Conservation (phyloP, 345 rosid genomes). For the Brassica cretica region DNA sequence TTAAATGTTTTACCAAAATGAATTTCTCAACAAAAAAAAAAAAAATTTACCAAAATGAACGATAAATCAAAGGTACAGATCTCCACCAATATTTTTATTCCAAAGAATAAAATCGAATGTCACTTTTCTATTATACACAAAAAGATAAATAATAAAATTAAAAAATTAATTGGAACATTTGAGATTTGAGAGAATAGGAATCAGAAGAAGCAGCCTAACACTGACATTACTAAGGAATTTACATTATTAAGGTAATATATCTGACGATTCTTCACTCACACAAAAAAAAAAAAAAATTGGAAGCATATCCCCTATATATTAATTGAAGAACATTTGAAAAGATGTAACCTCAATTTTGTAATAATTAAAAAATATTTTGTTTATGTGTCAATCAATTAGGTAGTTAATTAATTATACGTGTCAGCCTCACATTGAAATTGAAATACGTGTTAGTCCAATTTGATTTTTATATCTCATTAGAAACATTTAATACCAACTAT, state of each 20-base stretch:
- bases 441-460: no score
- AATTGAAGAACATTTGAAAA: no score
- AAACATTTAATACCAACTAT: no score
- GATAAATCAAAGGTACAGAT: slow-evolving; percentile 12
- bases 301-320: not conserved
- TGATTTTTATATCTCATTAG: no score
- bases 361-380: no score
- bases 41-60: not conserved
- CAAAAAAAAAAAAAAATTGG: not conserved
- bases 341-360: no score
- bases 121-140: not conserved
- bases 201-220: slow-evolving; percentile 27
- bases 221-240: slow-evolving; percentile 10
- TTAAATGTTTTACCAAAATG: not conserved
- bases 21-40: not conserved
- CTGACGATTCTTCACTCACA: not conserved
- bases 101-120: slow-evolving; percentile 17
- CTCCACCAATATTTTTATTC: slow-evolving; percentile 17
- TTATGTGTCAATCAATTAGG: no score
- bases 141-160: not conserved
- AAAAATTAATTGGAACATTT: not conserved
- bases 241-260: slow-evolving; percentile 14
- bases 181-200: slow-evolving; percentile 15
- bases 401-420: no score
- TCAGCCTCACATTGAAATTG: no score